These are phyloP conservation scores for Dryas alaskensis DNA, from an alignment of 306 rosid species.

Conservation along the genomic window DNA sequence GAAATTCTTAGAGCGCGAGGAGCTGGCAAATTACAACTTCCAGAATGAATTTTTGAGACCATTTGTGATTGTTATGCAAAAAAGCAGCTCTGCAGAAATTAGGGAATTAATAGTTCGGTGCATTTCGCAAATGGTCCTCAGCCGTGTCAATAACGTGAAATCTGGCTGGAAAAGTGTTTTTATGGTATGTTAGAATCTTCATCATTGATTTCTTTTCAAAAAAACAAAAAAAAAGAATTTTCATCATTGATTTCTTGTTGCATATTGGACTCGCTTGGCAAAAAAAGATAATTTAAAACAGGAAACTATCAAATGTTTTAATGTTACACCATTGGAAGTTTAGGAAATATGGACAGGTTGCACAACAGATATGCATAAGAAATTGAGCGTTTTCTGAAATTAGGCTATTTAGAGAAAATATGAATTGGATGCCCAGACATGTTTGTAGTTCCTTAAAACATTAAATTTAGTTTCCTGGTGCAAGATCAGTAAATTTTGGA, in stretches of 20 bases:
- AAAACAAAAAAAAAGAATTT: not conserved
- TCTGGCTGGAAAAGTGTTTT: constrained; percentile 99
- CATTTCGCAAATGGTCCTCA: constrained; percentile 99
- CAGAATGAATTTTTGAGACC: constrained; percentile 98
- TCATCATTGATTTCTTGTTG: not conserved
- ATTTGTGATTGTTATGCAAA: constrained; percentile 93
- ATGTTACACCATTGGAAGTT: not conserved
- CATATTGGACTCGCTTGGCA: not conserved
- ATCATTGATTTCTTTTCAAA: not conserved
- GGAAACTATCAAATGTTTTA: not conserved
- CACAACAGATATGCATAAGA: not conserved
- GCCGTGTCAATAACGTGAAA: constrained; percentile 92
- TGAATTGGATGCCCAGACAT: not conserved
- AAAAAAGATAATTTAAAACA: not conserved
- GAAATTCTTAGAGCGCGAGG: constrained; percentile 99
- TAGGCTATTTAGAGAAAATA: not conserved
- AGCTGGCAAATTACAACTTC: constrained; percentile 95
- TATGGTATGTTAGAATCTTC: constrained; percentile 54
- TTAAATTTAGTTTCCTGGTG: too few species aligned
- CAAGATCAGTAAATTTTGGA: not conserved
- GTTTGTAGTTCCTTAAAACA: not conserved
- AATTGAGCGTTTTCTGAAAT: not conserved
- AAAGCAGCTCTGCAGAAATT: constrained; percentile 85
- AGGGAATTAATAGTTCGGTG: constrained; percentile 94
- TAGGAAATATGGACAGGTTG: not conserved